phyloP scores from a whole-genome alignment of 306 rosid genomes.

The Lithocarpus polystachyus region DNA sequence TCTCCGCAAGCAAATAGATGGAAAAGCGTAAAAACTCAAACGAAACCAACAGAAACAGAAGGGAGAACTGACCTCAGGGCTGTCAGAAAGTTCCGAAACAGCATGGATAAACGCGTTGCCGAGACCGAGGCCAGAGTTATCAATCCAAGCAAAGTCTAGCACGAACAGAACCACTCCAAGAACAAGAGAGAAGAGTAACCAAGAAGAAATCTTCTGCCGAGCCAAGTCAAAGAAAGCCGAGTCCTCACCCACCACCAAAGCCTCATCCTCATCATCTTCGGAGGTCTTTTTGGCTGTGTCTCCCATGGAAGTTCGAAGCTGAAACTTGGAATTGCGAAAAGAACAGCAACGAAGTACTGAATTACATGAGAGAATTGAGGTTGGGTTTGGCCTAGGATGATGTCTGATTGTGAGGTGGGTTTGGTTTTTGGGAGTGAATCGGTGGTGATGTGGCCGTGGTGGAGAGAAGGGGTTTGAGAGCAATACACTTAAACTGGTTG shows the following conservation, averaged over 20 bases:
- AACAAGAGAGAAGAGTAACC: constrained; percentile 60
- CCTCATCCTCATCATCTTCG: constrained; percentile 3
- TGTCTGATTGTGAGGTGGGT: not conserved
- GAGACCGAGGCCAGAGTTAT: constrained; percentile 67
- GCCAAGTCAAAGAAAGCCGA: constrained; percentile 61
- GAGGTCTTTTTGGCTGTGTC: constrained; percentile 7
- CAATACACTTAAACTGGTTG: not conserved
- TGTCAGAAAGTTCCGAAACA: constrained; percentile 59
- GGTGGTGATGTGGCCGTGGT: constrained; percentile 1
- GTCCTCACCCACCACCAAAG: constrained; percentile 60
- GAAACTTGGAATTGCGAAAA: constrained; percentile 14
- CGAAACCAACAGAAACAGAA: not conserved
- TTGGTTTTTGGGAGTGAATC: not conserved
- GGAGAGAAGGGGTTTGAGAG: constrained; percentile 27
- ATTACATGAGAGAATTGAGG: constrained; percentile 1
- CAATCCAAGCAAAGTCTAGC: constrained; percentile 71
- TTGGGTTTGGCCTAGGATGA: not conserved
- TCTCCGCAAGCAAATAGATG: not conserved
- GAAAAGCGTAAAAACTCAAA: not conserved
- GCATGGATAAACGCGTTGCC: constrained; percentile 69
- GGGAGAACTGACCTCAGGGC: constrained; percentile 53
- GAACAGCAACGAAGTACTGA: not conserved
- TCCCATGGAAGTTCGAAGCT: constrained; percentile 40
- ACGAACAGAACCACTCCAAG: constrained; percentile 63
- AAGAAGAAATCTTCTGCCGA: constrained; percentile 67